Evolutionary conservation across 371 early-diverging fungal genomes (phyloP), one percentile per base, ranked within the genome.

Genomic region (Mortierella sp.): DNA sequence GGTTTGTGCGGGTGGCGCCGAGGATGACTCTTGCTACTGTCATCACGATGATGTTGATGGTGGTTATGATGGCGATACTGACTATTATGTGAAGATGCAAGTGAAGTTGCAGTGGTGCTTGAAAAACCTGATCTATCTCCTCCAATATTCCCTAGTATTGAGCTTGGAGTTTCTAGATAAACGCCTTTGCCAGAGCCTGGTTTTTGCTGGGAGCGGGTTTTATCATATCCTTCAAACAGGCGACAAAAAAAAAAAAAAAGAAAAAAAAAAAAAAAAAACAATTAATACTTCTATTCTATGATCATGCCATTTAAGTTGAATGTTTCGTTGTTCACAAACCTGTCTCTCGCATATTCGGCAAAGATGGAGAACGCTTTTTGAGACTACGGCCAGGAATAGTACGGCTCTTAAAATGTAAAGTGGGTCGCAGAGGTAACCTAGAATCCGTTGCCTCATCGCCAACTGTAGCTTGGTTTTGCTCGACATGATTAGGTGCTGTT

Each of bases 301-400:
- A 40, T 5, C 1, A 16, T 16, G 43, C 4, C 16, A 14, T 11
- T 16, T 16, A 43, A 16, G 16, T 14, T 43, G 43, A 43, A 43
- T 20, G 55, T 24, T 55, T 55, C 14, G 28, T 11, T 55, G 24
- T 55, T 28, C 22, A 62, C 62, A 14, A 5, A 73, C 74, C 64
- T 63, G 37, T n/a, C 51, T 70, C 70, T 28, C 43, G n/a, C 20
- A 75, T 52, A 59, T 70, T 70, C 11, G 75, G 75, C 14, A 70
- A 43, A 30, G 75, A 75, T 4, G 49, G 45, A 18, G 75, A 65
- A 5, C 75, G 75, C 20, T 54, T 74, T n/a, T 52, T 63, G n/a
- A 30, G 57, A 26, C 10, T 8, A 24, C 9, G 26, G 6, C 24
- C n/a, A 18, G 58, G 35, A 11, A 35, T 14, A 9, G 9, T 40